Evolutionary conservation across 345 rosid species (phyloP).

Genomic region (Lumnitzera racemosa): DNA sequence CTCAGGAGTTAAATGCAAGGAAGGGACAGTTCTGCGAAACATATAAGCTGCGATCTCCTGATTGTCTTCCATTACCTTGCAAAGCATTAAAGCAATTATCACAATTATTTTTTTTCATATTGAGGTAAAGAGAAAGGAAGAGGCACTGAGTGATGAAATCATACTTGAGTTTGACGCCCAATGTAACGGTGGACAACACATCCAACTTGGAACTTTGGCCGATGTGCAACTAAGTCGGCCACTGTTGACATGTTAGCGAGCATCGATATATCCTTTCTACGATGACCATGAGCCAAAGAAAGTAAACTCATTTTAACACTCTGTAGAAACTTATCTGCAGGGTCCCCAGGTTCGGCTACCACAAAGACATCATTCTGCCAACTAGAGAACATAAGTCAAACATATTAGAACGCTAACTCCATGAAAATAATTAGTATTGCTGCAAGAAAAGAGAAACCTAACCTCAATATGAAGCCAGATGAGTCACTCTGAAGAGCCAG

Average conservation of each 20-base stretch:
- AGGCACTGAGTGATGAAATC: neutral
- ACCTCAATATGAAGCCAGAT: conserved; percentile 79
- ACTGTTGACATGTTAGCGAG: conserved; percentile 64
- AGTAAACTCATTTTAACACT: conserved; percentile 72
- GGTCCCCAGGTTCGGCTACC: conserved; percentile 98
- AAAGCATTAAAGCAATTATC: neutral
- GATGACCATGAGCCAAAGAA: conserved; percentile 44
- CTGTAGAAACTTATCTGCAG: conserved; percentile 77
- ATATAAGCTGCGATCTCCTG: conserved; percentile 84
- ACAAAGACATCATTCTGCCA: conserved; percentile 99
- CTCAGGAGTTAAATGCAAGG: conserved; percentile 72
- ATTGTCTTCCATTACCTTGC: conserved; percentile 94
- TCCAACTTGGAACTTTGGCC: conserved; percentile 85
- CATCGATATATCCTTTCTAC: conserved; percentile 41
- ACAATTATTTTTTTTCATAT: neutral
- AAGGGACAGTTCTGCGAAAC: conserved; percentile 96
- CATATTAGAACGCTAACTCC: conserved; percentile 18
- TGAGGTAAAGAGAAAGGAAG: neutral
- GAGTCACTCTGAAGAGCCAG: conserved; percentile 85
- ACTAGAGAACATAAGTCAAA: conserved; percentile 27
- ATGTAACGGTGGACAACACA: conserved; percentile 80
- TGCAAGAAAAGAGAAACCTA: conserved; percentile 10
- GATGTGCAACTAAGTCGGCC: conserved; percentile 53
- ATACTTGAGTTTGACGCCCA: conserved; percentile 91
- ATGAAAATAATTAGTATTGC: conserved; percentile 10